Base-by-base conservation (phyloP, 2,329 filamentous ascomycete species). In the Colletotrichum liaoningense region DNA sequence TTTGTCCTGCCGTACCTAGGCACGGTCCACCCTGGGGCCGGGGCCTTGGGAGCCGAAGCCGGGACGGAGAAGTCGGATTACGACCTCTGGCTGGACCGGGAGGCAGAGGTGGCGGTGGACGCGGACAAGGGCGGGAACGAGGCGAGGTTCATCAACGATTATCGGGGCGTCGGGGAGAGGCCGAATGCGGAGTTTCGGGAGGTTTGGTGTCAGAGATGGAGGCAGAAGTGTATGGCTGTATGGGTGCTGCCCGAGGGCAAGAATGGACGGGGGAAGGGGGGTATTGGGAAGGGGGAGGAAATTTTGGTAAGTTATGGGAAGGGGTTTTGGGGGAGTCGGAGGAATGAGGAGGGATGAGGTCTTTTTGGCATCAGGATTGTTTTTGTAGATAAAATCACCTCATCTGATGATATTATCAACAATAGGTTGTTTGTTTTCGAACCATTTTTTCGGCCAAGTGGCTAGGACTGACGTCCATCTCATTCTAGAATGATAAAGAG, bases 281-380 rank as follows among this genome's bases (percentile, higher is more conserved):
- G 86, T 1, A 87, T 92, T 33, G 85, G 79, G 62, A 91, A 88
- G 81, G 90, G 91, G 1, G 86, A 91, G 73, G 91, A 93, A 84
- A 89, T 93, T 66, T 78, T 92, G 64, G 89, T 93, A 14, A 92
- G 89, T 75, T 93, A 93, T 77, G 91, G 91, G 6, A 93, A 91
- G 79, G 91, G 91, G 0, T 93, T 93, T 75, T 93, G 91, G 90
- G 69, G 63, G n/a, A 22, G 22, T 26, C 38, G 65, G n/a, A 60
- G 26, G 64, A n/a, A 60, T 3, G 33, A 60, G 33, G 52, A 26
- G 22, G 19, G n/a, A 11, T 64, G 62, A 64, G 22, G 22, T 38
- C 19, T 9, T 22, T 49, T 9, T 11, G 19, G 42, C 42, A 5
- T 49, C n/a, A 42, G 16, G 6, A 19, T 19, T 42, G 2, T 42